These are phyloP conservation scores for Fusarium secorum DNA, from an alignment of 2,329 filamentous ascomycete species.

Conservation along the genomic window DNA sequence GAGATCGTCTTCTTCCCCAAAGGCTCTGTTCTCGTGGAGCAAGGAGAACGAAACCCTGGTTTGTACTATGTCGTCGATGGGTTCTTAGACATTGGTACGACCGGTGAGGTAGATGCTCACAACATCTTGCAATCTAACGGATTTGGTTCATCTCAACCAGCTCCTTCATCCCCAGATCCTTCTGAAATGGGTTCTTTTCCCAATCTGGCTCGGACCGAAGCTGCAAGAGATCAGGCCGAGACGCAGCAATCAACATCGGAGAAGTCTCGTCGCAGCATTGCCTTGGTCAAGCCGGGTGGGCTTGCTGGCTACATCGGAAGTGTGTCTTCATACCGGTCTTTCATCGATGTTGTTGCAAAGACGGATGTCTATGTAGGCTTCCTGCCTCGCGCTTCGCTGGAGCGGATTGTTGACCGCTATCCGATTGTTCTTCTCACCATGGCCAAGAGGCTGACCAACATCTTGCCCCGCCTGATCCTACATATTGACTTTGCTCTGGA, in stretches of 20 bases:
- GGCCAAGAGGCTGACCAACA: constrained; percentile 90
- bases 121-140: constrained; percentile 46
- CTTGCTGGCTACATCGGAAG: constrained; percentile 94
- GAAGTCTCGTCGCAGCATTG: constrained; percentile 72
- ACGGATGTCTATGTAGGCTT: constrained; percentile 99
- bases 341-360: constrained; percentile 95
- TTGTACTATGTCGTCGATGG: constrained; percentile 98
- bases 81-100: constrained; percentile 93
- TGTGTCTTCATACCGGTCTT: constrained; percentile 93
- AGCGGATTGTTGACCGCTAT: constrained; percentile 91
- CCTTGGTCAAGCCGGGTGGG: constrained; percentile 92
- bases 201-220: constrained; percentile 39
- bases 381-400: constrained; percentile 81
- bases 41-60: constrained; percentile 95
- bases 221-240: constrained; percentile 44
- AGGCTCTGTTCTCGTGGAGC: constrained; percentile 91
- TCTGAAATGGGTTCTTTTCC: constrained; percentile 43
- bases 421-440: constrained; percentile 93
- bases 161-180: constrained; percentile 30
- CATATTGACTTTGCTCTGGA: constrained; percentile 98
- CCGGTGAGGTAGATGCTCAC: constrained; percentile 50
- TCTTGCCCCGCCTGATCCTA: constrained; percentile 87
- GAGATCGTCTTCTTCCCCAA: constrained; percentile 98
- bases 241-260: constrained; percentile 55
- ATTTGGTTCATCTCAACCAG: constrained; percentile 32